Evolutionary conservation across 768 basidiomycete species (phyloP), one percentile per base, ranked within the genome.

Genomic region (Kwoniella pini): DNA sequence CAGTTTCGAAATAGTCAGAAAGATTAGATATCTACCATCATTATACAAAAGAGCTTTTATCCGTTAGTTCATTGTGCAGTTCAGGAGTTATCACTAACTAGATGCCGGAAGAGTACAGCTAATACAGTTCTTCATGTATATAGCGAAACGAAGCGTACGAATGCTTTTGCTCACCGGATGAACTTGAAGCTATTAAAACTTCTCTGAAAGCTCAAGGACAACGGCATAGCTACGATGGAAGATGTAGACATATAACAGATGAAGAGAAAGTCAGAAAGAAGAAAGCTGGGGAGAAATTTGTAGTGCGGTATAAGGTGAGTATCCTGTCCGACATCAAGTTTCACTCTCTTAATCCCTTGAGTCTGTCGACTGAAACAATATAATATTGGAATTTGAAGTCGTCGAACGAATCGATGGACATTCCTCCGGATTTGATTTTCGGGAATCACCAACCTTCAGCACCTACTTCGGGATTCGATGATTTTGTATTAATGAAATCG

Each of bases 1-100:
- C n/a, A n/a, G n/a, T n/a, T n/a, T n/a, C n/a, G n/a, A n/a, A n/a
- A 28, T 68, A 96, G 91, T 97, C 95, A 2, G 86, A 98, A 78
- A 84, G 94, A 11, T 81, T 90, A 17, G 89, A 93, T 72, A 79
- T 97, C 12, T 99, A 99, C 78, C 86, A 83, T 33, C 75, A 81
- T 0, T 88, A 95, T 67, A 82, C 89, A 0, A 81, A 83, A 33
- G 86, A 84, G 63, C 84, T 99, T 2, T 81, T 96, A 39, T 85
- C 89, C 54, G 95, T 94, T 64, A 28, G 82, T 51, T 22, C 36
- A 26, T n/a, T n/a, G n/a, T n/a, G n/a, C n/a, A n/a, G n/a, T n/a
- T n/a, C n/a, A n/a, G n/a, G n/a, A n/a, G n/a, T n/a, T n/a, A n/a
- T n/a, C n/a, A n/a, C n/a, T n/a, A n/a, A n/a, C n/a, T n/a, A n/a